Evolutionary conservation across 345 rosid genomes (phyloP).

Genomic region (Rhizophora mangle): DNA sequence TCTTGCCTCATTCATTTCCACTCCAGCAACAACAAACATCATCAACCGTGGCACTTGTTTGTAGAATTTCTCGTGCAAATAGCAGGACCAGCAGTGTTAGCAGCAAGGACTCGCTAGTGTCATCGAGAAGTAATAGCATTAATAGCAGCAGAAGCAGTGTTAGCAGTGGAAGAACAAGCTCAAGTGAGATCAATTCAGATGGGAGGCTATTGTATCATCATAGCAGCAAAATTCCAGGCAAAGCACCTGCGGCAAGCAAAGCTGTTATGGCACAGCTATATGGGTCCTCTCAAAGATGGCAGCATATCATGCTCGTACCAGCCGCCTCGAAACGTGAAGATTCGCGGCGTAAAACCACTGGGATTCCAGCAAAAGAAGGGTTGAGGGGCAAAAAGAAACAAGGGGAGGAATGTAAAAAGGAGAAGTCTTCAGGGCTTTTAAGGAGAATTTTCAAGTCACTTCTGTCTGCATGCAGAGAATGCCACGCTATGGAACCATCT

Average conservation of each 20-base stretch:
- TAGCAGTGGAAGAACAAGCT: constrained; percentile 66
- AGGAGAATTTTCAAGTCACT: constrained; percentile 48
- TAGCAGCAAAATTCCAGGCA: constrained; percentile 5
- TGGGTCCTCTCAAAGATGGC: constrained; percentile 68
- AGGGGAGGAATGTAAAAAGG: constrained; percentile 18
- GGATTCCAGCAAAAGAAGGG: constrained; percentile 29
- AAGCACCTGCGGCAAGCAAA: constrained; percentile 36
- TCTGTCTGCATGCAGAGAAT: constrained; percentile 59
- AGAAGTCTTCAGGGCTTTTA: constrained; percentile 36
- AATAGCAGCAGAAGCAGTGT: constrained; percentile 66
- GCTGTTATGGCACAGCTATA: constrained; percentile 53
- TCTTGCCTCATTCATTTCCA: constrained; percentile 75
- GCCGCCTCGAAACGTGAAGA: constrained; percentile 43
- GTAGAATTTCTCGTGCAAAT: constrained; percentile 18
- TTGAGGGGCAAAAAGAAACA: constrained; percentile 16
- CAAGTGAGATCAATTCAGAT: constrained; percentile 35
- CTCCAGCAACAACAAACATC: constrained; percentile 15
- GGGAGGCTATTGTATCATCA: constrained; percentile 26
- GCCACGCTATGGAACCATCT: constrained; percentile 84
- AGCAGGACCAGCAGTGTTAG: constrained; percentile 55
- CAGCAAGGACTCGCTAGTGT: constrained; percentile 51
- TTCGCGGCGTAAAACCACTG: constrained; percentile 31
- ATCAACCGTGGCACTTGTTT: neutral
- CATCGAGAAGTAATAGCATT: constrained; percentile 61
- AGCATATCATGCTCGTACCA: constrained; percentile 53